Evolutionary conservation across 2,329 filamentous ascomycete species (phyloP).

Genomic region (Phialocephala sp.): DNA sequence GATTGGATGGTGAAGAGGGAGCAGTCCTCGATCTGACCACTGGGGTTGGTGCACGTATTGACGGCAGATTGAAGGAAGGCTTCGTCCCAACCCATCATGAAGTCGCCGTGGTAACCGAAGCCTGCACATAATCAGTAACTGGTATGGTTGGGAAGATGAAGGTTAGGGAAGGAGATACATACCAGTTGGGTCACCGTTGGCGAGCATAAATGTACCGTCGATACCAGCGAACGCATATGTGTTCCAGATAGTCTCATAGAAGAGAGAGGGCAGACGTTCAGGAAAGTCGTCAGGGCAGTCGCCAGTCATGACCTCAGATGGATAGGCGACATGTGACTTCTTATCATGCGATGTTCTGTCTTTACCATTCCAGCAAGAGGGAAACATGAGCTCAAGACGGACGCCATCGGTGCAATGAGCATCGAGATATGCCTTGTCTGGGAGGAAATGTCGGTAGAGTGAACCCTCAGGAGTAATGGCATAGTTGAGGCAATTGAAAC

Average conservation of each 20-base stretch:
- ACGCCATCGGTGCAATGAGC: conserved; percentile 81
- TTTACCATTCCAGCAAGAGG: conserved; percentile 85
- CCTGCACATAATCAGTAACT: conserved; percentile 51
- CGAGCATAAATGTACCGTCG: conserved; percentile 73
- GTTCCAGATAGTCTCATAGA: conserved; percentile 87
- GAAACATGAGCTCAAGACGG: conserved; percentile 85
- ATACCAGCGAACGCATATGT: conserved; percentile 68
- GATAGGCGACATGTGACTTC: conserved; percentile 76
- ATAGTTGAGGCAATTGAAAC: conserved; percentile 97
- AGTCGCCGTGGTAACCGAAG: conserved; percentile 80
- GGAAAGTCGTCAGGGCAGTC: conserved; percentile 73
- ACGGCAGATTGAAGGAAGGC: conserved; percentile 74
- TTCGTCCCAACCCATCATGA: conserved; percentile 78
- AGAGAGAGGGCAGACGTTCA: conserved; percentile 72
- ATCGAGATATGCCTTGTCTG: conserved; percentile 80
- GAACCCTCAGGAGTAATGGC: conserved; percentile 55
- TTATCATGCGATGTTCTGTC: conserved; percentile 60
- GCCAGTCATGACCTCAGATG: conserved; percentile 76
- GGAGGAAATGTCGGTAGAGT: conserved; percentile 81
- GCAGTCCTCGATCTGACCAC: conserved; percentile 76
- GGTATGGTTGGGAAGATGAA: background rate
- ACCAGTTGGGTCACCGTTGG: conserved; percentile 80
- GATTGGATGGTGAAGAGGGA: conserved; percentile 73
- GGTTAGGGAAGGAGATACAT: conserved; percentile 41
- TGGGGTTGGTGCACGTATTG: conserved; percentile 73